These are phyloP conservation scores for Tricholoma furcatifolium DNA, from an alignment of 768 basidiomycete genomes.

Conservation along the genomic window DNA sequence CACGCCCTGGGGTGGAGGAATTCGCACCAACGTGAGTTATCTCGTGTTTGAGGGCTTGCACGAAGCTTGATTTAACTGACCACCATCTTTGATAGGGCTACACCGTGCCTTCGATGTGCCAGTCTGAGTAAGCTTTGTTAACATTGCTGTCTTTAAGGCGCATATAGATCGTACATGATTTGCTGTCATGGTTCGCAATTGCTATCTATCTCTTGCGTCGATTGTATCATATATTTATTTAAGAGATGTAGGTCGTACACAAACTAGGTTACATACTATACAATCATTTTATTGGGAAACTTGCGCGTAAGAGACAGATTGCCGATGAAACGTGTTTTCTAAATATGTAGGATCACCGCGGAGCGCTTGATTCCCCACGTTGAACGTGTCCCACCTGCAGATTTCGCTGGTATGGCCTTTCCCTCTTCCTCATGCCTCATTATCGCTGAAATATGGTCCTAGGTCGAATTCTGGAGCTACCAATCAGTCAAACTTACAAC, in stretches of 20 bases:
- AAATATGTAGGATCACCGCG: neutral
- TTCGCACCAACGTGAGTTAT: constrained; percentile 59
- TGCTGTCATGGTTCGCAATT: neutral
- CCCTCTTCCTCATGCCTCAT: too few relatives aligned
- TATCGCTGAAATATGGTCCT: too few relatives aligned
- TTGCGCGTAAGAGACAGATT: too few relatives aligned
- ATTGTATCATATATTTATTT: neutral
- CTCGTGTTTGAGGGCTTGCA: neutral
- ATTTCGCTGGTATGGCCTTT: too few relatives aligned
- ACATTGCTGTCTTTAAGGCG: neutral
- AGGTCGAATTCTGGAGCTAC: too few relatives aligned
- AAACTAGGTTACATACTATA: neutral
- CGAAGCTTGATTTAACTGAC: too few relatives aligned
- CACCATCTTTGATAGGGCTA: neutral
- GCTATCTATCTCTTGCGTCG: neutral
- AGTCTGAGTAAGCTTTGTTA: neutral
- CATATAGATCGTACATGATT: neutral
- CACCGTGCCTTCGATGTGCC: neutral
- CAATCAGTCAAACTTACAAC: too few relatives aligned
- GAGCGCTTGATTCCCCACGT: neutral
- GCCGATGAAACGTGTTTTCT: too few relatives aligned
- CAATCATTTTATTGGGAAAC: neutral
- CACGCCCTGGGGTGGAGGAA: constrained; percentile 93
- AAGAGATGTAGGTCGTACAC: neutral
- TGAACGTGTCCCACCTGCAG: too few relatives aligned